These are phyloP conservation scores for Raddia distichophylla DNA, from an alignment of 176 grass and related monocot genomes.

Conservation along the genomic window DNA sequence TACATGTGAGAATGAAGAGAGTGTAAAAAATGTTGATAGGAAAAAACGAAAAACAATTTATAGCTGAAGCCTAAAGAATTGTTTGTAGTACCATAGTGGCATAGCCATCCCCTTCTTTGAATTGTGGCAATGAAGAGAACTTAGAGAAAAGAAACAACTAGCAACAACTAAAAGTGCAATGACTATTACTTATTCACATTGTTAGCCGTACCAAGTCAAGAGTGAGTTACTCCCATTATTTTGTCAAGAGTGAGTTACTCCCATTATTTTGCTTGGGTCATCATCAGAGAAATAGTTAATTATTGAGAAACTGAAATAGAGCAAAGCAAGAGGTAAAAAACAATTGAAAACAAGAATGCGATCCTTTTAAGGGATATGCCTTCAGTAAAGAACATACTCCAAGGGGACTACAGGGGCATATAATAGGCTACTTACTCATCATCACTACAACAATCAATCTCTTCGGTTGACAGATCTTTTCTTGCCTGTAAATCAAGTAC, in stretches of 20 bases:
- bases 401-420: slow-evolving; percentile 12
- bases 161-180: not conserved
- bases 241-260: not conserved
- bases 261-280: not conserved
- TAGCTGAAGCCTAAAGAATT: slow-evolving; percentile 6
- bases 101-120: slow-evolving; percentile 11
- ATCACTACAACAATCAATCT: slow-evolving; percentile 70
- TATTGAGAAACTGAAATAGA: slow-evolving; percentile 9
- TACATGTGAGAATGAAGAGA: slow-evolving; percentile 24
- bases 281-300: not conserved
- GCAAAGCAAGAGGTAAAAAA: not conserved
- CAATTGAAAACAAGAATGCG: not conserved
- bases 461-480: slow-evolving; percentile 87
- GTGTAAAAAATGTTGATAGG: not conserved
- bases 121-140: not conserved
- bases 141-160: not conserved
- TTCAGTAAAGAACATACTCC: slow-evolving; percentile 30
- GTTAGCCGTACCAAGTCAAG: not conserved
- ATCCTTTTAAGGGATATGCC: slow-evolving; percentile 32
- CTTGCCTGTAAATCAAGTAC: slow-evolving; percentile 69
- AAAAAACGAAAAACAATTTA: slow-evolving; percentile 1
- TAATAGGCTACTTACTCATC: slow-evolving; percentile 76
- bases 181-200: not conserved
- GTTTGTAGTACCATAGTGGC: not conserved
- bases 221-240: too few species aligned